Evolutionary conservation across 495 filamentous ascomycete genomes (phyloP), one percentile per base, ranked within the genome.

Genomic region (Aspergillus incahuasiensis): DNA sequence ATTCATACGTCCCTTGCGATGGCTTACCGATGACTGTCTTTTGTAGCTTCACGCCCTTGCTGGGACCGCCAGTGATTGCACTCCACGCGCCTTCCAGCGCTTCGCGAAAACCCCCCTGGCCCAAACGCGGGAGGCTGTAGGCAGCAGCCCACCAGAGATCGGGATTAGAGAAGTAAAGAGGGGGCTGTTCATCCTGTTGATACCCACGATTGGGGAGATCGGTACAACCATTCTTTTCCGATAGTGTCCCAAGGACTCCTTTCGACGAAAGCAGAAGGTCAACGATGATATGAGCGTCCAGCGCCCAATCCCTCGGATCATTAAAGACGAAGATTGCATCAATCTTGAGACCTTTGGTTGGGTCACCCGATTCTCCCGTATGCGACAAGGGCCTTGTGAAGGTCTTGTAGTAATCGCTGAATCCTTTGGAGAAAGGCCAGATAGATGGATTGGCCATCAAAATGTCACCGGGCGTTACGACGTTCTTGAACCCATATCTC

Each of bases 281-380:
- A 52, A 85, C 59, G 41, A 97, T 83, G 54, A 98, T 61, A 62
- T 92, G 88, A 6, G 82, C 81, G 68, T 95, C 90, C n/a, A 94
- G 78, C 7, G 83, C 91, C 92, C 92, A 97, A 76, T 97, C 92
- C 22, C 94, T 82, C 11, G 94, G 89, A 69, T 95, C 90, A 68
- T 92, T 90, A 75, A 86, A 95, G 30, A 96, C 85, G 65, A 96
- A 84, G 45, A 98, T 82, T 16, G 91, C 90, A 64, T 89, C 86
- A 61, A 97, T 82, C 57, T 89, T 87, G 38, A 91, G 74, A 30
- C 78, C 73, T 15, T 71, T 72, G 0, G 66, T 59, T 0, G 76
- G 77, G 24, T 77, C 62, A 15, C 52, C 63, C 0, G 66, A 60
- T 55, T 75, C 67, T 13, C 67, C 48, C 6, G 64, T 64, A 25